Evolutionary conservation across 176 grass and related monocot species (phyloP).

Genomic region (Musa acuminata): DNA sequence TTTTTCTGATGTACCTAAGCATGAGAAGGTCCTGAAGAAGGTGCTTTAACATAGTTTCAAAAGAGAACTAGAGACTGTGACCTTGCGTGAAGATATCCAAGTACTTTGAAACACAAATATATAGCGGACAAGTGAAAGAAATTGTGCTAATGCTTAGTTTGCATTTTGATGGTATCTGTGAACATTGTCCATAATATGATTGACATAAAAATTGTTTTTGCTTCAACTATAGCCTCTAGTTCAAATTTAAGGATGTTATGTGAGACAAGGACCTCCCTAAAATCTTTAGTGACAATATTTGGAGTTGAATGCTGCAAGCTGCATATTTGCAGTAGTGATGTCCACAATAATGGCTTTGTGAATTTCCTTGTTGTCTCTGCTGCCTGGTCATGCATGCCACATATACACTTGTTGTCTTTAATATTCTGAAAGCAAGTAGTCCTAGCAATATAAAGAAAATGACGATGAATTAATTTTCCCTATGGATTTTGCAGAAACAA

Average conservation of each 20-base stretch:
- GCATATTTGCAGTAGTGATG: background rate
- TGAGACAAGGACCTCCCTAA: background rate
- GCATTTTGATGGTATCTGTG: no score
- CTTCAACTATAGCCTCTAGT: background rate
- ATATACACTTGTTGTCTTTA: background rate
- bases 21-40: no score
- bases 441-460: background rate
- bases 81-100: no score
- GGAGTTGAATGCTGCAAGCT: background rate
- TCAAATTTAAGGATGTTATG: background rate
- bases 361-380: background rate
- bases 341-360: background rate
- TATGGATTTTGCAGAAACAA: conserved; percentile 36
- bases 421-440: background rate
- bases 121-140: no score
- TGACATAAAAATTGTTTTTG: background rate
- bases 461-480: background rate
- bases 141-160: no score
- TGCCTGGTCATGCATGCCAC: background rate
- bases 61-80: no score
- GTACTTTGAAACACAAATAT: no score
- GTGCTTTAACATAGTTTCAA: no score
- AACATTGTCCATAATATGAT: no score
- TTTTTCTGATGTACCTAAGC: no score
- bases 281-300: background rate